A percentile compares a stretch with the other conserved stretches of the same genome.
Evolutionary conservation across 768 basidiomycete genomes (phyloP).

Genomic region (Tylopilus felleus): DNA sequence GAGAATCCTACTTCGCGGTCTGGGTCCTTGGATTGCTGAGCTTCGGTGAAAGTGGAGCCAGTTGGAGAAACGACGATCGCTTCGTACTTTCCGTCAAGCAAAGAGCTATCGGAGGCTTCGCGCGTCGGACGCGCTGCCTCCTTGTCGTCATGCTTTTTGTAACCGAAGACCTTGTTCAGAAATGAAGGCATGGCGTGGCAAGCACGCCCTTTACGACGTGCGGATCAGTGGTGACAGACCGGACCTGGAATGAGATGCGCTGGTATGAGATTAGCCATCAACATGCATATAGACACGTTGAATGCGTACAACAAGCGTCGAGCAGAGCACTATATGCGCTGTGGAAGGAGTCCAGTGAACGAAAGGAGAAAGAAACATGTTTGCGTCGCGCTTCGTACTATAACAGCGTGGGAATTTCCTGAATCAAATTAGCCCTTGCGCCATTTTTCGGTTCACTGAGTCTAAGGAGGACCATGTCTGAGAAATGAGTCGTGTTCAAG

Average conservation of each 20-base stretch:
- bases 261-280: slow-evolving; percentile 6
- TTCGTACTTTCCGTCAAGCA: slow-evolving; percentile 76
- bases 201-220: slow-evolving; percentile 15
- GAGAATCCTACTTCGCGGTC: slow-evolving; percentile 45
- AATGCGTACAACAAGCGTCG: slow-evolving; percentile 2
- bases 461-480: too few relatives aligned
- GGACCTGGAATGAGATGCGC: slow-evolving; percentile 1
- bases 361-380: background rate
- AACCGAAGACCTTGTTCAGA: slow-evolving; percentile 73
- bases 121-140: slow-evolving; percentile 31
- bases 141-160: slow-evolving; percentile 63
- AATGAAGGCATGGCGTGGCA: slow-evolving; percentile 53
- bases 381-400: background rate
- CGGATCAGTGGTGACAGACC: slow-evolving; percentile 12
- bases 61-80: slow-evolving; percentile 45
- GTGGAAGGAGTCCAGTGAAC: background rate
- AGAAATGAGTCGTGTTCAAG: background rate
- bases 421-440: background rate
- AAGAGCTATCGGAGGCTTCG: slow-evolving; percentile 38
- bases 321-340: background rate
- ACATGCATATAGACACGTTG: background rate
- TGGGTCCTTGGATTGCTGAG: slow-evolving; percentile 31
- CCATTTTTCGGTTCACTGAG: too few relatives aligned
- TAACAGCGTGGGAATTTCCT: slow-evolving; percentile 15
- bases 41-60: slow-evolving; percentile 13